A percentile compares a stretch with the other conserved stretches of the same genome.
phyloP scores from a whole-genome alignment of 1,139 yeast genomes.

The Lizanozyma gosingica region DNA sequence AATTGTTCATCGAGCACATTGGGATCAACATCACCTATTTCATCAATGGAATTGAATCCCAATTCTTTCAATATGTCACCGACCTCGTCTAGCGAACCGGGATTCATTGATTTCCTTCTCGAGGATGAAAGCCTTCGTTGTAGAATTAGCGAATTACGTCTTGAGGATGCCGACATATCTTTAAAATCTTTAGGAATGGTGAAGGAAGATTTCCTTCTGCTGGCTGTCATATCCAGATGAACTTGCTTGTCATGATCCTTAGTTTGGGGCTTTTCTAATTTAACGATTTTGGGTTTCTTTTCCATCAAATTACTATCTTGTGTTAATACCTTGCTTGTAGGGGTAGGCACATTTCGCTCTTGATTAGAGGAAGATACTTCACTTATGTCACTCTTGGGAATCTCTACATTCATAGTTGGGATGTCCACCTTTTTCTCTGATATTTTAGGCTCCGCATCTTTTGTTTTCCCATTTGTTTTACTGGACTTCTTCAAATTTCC shows the following conservation, averaged over 20 bases:
- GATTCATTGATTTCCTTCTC: conserved; percentile 31
- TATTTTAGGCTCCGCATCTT: conserved; percentile 1
- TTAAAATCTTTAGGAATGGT: conserved; percentile 5
- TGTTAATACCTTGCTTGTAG: not conserved
- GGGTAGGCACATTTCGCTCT: not conserved
- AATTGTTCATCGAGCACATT: conserved; percentile 29
- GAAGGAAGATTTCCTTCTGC: conserved; percentile 9
- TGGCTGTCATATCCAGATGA: not conserved
- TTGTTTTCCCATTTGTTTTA: not conserved
- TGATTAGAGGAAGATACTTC: not conserved
- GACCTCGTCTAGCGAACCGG: conserved; percentile 34
- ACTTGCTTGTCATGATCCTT: not conserved
- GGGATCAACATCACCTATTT: conserved; percentile 26
- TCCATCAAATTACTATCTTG: not conserved
- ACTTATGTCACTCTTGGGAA: not conserved
- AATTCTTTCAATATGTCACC: conserved; percentile 29
- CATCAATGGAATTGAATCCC: conserved; percentile 30
- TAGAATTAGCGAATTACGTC: not conserved
- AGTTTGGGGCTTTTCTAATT: not conserved
- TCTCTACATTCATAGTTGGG: not conserved
- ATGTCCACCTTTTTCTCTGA: conserved; percentile 1
- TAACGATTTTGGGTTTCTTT: not conserved
- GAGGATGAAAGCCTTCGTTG: conserved; percentile 27
- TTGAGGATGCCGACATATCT: not conserved
- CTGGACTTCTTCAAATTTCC: conserved; percentile 5